A percentile compares a stretch with the other conserved stretches of the same genome.
These are phyloP conservation scores for Yamadazyma dendronema DNA, from an alignment of 1,139 yeast genomes.

Conservation along the genomic window DNA sequence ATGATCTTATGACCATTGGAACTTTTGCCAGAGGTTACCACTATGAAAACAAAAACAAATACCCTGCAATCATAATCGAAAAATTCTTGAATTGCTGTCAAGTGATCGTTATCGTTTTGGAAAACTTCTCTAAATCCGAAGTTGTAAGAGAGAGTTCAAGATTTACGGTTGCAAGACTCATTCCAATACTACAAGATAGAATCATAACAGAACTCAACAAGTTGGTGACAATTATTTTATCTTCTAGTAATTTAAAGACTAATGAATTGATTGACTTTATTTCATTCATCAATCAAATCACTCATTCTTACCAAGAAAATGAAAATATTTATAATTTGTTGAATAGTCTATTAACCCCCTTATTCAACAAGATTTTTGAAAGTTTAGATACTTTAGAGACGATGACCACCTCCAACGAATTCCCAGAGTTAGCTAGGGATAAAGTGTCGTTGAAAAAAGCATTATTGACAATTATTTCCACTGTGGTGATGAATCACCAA, in stretches of 20 bases:
- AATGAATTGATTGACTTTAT: constrained; percentile 78
- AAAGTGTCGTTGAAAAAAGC: constrained; percentile 64
- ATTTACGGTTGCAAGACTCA: constrained; percentile 82
- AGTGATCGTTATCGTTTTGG: constrained; percentile 80
- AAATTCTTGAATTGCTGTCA: constrained; percentile 74
- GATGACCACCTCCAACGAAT: constrained; percentile 15
- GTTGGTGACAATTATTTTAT: constrained; percentile 69
- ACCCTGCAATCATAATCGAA: constrained; percentile 37
- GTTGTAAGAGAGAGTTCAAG: constrained; percentile 82
- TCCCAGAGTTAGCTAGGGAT: constrained; percentile 56
- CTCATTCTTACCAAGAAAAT: constrained; percentile 71
- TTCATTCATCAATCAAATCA: constrained; percentile 83
- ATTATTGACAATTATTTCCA: constrained; percentile 65
- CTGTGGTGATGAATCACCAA: constrained; percentile 72
- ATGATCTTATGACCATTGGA: constrained; percentile 83
- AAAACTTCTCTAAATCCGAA: constrained; percentile 65
- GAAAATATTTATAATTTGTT: constrained; percentile 71
- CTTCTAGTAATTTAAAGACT: constrained; percentile 59
- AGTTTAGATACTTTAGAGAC: constrained; percentile 34
- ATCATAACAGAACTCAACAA: constrained; percentile 64
- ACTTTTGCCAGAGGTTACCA: constrained; percentile 85
- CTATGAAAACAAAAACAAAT: constrained; percentile 30
- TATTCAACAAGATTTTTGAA: constrained; percentile 62
- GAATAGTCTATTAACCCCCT: constrained; percentile 70
- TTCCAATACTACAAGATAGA: constrained; percentile 57